These are phyloP conservation scores for Raphanus sativus DNA, from an alignment of 345 rosid species.

Conservation along the genomic window DNA sequence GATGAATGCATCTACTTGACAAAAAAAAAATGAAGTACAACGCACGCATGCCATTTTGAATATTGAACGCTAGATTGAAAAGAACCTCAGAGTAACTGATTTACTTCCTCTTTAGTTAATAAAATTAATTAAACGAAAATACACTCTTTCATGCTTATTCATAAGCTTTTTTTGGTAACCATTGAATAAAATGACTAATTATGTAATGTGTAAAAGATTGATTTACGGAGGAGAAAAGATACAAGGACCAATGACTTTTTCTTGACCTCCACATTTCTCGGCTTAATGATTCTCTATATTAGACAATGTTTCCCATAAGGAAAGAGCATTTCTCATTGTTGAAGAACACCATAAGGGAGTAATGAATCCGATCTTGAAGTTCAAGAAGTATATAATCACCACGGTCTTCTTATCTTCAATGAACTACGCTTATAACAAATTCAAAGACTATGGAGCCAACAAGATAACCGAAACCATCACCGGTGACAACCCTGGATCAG, in stretches of 20 bases:
- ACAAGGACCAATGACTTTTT: not conserved
- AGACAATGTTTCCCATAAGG: not conserved
- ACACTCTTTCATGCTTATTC: not conserved
- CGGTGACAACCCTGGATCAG: constrained; percentile 24
- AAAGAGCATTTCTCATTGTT: not conserved
- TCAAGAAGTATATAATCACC: constrained; percentile 39
- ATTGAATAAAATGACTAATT: constrained; percentile 6
- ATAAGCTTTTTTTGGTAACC: not conserved
- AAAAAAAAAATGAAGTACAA: too few relatives aligned
- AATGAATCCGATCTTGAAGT: constrained; percentile 36
- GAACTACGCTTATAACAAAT: constrained; percentile 35
- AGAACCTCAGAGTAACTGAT: not conserved
- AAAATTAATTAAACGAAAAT: not conserved
- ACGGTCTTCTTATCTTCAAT: constrained; percentile 29
- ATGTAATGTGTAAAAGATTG: constrained; percentile 3
- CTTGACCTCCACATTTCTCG: not conserved
- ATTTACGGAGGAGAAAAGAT: constrained; percentile 10
- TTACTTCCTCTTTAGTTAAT: not conserved
- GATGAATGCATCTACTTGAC: too few relatives aligned
- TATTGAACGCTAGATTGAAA: too few relatives aligned
- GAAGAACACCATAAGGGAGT: not conserved
- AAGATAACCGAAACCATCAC: constrained; percentile 36
- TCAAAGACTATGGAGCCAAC: constrained; percentile 37
- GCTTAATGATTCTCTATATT: constrained; percentile 17
- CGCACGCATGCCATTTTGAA: too few relatives aligned